Evolutionary conservation across 768 basidiomycete species (phyloP), one percentile per base, ranked within the genome.

Genomic region (Tulasnella sp.): DNA sequence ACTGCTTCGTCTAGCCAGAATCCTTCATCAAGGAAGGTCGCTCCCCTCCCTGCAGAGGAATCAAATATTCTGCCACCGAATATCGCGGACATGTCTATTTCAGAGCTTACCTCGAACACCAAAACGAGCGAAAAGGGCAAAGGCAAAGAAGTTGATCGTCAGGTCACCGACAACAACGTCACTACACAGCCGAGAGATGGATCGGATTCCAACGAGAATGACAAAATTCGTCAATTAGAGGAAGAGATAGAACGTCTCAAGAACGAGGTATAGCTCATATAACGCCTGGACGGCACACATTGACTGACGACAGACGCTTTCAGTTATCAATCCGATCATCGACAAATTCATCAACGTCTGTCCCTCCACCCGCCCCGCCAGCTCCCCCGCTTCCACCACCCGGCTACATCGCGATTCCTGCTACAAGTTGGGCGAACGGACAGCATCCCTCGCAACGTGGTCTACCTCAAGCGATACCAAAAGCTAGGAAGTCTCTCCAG

Each of bases 241-340:
- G 77, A 77, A 26, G 77, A 77, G 51, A 55, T 77, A 37, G 39
- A 77, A 39, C 69, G 77, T 70, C 71, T 77, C 4, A 77, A 72
- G 44, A 69, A 44, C 42, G 40, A 77, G 42, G 77, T 77, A 77
- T 40, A 40, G 10, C 11, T 42, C 48, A 9, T 29, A 13, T 70
- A 39, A 23, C 5, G 29, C 29, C 61, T 44, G 46, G 5, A 0
- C 35, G 15, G 32, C 37, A 7, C 10, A 5, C 6, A 35, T 44
- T 77, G n/a, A 48, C 77, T 71, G 35, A 70, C 3, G n/a, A 29
- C 44, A 5, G n/a, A 20, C 69, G 44, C 37, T 39, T 32, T 55
- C 48, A 77, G 77, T 40, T 77, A 35, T 67, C 61, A 48, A 26
- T 57, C 39, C 40, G 26, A 6, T 71, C 70, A 7, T 77, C 46